A percentile compares a stretch with the other conserved stretches of the same genome.
Conservation (phyloP, 108 stramenopile species). For the Skeletonema tropicum region DNA sequence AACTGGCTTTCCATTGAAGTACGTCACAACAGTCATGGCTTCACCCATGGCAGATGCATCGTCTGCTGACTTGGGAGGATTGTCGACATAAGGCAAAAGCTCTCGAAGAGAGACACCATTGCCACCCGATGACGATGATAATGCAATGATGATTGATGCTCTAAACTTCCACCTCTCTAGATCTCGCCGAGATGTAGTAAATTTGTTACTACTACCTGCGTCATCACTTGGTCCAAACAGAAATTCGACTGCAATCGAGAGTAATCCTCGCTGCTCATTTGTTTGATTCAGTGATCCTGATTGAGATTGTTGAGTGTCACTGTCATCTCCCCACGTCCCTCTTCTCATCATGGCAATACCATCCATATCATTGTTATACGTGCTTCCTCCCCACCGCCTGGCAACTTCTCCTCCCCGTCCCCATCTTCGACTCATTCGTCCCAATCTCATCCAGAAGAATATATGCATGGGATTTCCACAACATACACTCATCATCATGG, state of each 20-base stretch:
- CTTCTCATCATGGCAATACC: constrained; percentile 48
- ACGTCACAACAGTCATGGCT: constrained; percentile 60
- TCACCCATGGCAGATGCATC: constrained; percentile 47
- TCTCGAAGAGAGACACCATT: constrained; percentile 58
- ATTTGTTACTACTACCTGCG: neutral
- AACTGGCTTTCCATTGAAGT: constrained; percentile 81
- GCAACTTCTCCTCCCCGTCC: constrained; percentile 20
- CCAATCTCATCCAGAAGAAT: constrained; percentile 73
- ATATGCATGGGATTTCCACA: constrained; percentile 68
- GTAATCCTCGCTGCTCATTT: constrained; percentile 57
- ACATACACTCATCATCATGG: constrained; percentile 64
- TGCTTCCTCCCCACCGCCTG: constrained; percentile 37
- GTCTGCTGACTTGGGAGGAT: constrained; percentile 63
- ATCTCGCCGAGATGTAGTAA: constrained; percentile 31
- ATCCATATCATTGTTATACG: constrained; percentile 19
- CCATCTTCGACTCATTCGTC: constrained; percentile 48
- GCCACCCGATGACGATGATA: constrained; percentile 51
- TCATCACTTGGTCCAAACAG: constrained; percentile 72
- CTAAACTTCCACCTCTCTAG: constrained; percentile 78
- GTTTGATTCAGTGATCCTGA: constrained; percentile 14
- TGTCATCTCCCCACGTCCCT: constrained; percentile 42
- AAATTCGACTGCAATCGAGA: constrained; percentile 81
- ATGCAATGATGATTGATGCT: constrained; percentile 29
- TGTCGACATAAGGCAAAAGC: constrained; percentile 68
- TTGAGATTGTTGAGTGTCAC: constrained; percentile 8